Base-by-base conservation (phyloP, 2,329 filamentous ascomycete species). In the Talaromyces atroroseus region DNA sequence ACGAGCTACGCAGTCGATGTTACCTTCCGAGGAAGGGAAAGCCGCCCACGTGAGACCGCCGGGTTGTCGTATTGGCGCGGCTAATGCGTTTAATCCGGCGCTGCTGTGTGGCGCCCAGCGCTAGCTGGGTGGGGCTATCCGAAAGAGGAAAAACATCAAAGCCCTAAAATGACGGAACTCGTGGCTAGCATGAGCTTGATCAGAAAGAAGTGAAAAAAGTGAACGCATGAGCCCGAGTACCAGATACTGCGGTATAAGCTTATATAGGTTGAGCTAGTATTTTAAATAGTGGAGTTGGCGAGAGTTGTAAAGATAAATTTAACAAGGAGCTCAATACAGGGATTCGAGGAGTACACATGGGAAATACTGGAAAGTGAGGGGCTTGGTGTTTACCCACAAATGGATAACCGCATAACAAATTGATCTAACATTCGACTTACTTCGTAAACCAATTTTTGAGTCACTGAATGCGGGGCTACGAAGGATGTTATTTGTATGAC, bases 51-150 rank as follows among this genome's bases (percentile, higher is more conserved):
- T 54, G 52, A 54, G 29, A 29, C 20, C 16, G 18, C 10, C 24
- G 11, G 18, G 20, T 40, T 10, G 52, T 48, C 32, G 38, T 16
- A 54, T 54, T 54, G 52, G 52, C 32, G 40, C 40, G 50, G 40
- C 29, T 45, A n/a, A n/a, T 44, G 50, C 50, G 50, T 45, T 18
- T 36, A 34, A 21, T 21, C 2, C 1, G 32, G 11, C 8, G 0
- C 6, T 10, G 20, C 26, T 21, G 8, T 20, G 16, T n/a, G 20
- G 5, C 26, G 3, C n/a, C 32, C 34, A 40, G n/a, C 34, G 32
- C 14, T 36, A 36, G 32, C 14, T 14, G 8, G 32, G 32, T 36
- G 32, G 32, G 32, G 32, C 5, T 36, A 5, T 36, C 32, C 32
- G 32, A 36, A 36, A 36, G 12, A 36, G 32, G 32, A 36, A 36